These are phyloP conservation scores for Komagataella populi DNA, from an alignment of 805 yeast species.

Conservation along the genomic window DNA sequence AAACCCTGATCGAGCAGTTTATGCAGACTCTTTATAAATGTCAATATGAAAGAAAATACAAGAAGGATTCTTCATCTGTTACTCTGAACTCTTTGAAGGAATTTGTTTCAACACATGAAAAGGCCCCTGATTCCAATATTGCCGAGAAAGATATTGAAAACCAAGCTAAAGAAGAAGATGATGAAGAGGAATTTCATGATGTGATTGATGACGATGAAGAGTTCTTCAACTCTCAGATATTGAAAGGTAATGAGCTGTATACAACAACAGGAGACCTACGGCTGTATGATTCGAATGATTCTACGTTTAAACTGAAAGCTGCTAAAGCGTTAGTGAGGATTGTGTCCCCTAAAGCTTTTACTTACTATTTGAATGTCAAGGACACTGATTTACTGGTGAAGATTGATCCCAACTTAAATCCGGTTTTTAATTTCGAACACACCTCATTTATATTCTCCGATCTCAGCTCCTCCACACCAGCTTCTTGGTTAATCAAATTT, in stretches of 20 bases:
- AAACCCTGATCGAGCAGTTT: constrained; percentile 47
- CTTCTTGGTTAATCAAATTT: constrained; percentile 57
- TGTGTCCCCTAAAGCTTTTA: constrained; percentile 1
- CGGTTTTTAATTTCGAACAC: constrained; percentile 47
- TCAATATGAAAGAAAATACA: constrained; percentile 65
- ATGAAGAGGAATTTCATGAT: constrained; percentile 14
- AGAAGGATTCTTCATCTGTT: constrained; percentile 31
- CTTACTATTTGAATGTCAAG: constrained; percentile 11
- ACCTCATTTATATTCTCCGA: constrained; percentile 56
- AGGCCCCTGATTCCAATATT: constrained; percentile 8
- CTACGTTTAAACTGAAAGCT: not conserved
- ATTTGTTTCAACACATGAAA: constrained; percentile 27
- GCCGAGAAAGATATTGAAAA: constrained; percentile 12
- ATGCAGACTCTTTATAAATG: constrained; percentile 50
- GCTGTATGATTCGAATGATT: not conserved
- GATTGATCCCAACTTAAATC: constrained; percentile 40
- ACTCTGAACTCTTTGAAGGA: constrained; percentile 37
- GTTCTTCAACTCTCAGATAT: constrained; percentile 8
- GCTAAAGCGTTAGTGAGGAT: not conserved
- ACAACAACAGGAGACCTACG: not conserved
- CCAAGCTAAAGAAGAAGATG: constrained; percentile 16
- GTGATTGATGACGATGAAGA: constrained; percentile 16
- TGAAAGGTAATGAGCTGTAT: not conserved
- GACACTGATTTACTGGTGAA: not conserved
- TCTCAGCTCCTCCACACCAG: constrained; percentile 22